These are phyloP conservation scores for Diaporthe capsici DNA, from an alignment of 2,329 filamentous ascomycete species.

Conservation along the genomic window DNA sequence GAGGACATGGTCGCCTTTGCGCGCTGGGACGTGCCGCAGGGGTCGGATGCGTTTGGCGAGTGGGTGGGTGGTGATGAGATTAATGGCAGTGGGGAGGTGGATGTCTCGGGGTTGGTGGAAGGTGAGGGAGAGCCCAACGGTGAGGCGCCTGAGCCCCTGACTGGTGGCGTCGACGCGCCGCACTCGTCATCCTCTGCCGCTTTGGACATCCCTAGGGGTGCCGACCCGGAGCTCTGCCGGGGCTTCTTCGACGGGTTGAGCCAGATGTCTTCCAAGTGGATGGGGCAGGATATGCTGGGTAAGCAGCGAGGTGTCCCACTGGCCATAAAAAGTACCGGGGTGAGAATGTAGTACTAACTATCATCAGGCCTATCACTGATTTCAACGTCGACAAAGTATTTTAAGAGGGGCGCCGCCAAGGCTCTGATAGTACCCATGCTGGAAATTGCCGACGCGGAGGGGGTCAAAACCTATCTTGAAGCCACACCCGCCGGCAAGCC, in stretches of 20 bases:
- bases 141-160: background rate
- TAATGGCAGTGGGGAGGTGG: background rate
- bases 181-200: background rate
- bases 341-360: background rate
- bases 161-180: background rate
- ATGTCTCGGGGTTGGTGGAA: background rate
- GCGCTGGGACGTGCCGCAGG: constrained; percentile 3
- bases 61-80: background rate
- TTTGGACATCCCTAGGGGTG: background rate
- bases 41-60: background rate
- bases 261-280: constrained; percentile 21
- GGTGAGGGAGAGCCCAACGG: background rate
- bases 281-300: constrained; percentile 1
- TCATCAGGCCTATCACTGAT: background rate
- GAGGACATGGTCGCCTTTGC: constrained; percentile 8
- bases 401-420: constrained; percentile 16
- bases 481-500: constrained; percentile 24
- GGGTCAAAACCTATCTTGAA: constrained; percentile 4
- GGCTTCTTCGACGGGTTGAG: constrained; percentile 14
- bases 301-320: background rate
- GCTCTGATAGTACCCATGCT: constrained; percentile 13
- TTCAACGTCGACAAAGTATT: constrained; percentile 24
- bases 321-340: background rate
- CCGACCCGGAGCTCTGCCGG: constrained; percentile 6
- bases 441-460: constrained; percentile 3